Evolutionary conservation across 345 rosid species (phyloP).

Genomic region (Rhizophora apiculata): DNA sequence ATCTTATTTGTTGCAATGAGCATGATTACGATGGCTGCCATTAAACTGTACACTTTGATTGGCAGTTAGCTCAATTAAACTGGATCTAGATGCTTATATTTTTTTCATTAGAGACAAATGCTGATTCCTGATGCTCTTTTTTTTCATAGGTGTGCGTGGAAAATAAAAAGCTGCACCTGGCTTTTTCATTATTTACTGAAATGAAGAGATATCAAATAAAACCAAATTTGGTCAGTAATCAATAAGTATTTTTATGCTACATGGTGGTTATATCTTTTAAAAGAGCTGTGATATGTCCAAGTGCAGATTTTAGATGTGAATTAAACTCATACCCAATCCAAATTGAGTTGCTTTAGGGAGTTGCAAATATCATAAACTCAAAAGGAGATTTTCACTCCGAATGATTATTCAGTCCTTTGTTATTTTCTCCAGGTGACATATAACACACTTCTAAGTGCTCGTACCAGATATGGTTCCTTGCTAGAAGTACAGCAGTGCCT

Average conservation of each 20-base stretch:
- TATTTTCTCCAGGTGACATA: slow-evolving; percentile 69
- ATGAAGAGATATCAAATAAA: slow-evolving; percentile 72
- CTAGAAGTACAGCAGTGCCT: slow-evolving; percentile 84
- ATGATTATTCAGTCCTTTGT: background rate
- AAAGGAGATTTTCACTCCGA: background rate
- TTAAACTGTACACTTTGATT: slow-evolving; percentile 6
- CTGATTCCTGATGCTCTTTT: slow-evolving; percentile 21
- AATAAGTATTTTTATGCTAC: too few relatives aligned
- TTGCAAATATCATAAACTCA: background rate
- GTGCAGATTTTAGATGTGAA: background rate
- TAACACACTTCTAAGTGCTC: slow-evolving; percentile 75
- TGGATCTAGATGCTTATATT: background rate
- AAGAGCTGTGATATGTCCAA: background rate
- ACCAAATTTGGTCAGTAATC: slow-evolving; percentile 68
- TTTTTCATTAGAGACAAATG: slow-evolving; percentile 5
- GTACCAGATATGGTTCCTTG: slow-evolving; percentile 75
- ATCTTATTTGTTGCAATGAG: slow-evolving; percentile 11
- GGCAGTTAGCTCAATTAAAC: background rate
- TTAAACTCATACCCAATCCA: background rate
- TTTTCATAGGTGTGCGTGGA: slow-evolving; percentile 63
- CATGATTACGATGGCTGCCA: slow-evolving; percentile 16
- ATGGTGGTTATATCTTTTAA: background rate
- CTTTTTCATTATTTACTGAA: slow-evolving; percentile 74
- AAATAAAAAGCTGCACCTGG: slow-evolving; percentile 54
- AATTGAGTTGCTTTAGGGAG: slow-evolving; percentile 1